These are phyloP conservation scores for Dacryopinax primogenitus DNA, from an alignment of 768 basidiomycete genomes.

Conservation along the genomic window DNA sequence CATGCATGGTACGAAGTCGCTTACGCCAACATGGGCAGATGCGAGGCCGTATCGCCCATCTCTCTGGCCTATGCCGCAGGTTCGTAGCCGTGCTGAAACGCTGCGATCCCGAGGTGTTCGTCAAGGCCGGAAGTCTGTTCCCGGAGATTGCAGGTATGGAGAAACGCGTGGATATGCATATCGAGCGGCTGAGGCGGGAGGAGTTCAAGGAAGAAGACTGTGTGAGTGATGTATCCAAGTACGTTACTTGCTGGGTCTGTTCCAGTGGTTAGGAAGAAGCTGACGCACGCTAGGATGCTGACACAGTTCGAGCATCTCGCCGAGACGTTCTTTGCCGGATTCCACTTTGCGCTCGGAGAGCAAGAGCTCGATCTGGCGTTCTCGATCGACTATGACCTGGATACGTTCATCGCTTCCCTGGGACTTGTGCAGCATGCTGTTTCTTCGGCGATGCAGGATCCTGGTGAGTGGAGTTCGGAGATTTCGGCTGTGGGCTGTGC, in stretches of 20 bases:
- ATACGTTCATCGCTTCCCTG: constrained; percentile 85
- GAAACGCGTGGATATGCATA: constrained; percentile 82
- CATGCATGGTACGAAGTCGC: not conserved
- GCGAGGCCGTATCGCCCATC: constrained; percentile 64
- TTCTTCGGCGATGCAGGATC: constrained; percentile 55
- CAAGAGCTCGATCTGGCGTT: constrained; percentile 71
- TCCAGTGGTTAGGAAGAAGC: too few relatives aligned
- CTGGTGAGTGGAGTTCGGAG: constrained; percentile 37
- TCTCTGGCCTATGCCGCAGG: constrained; percentile 76
- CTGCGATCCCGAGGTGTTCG: constrained; percentile 73
- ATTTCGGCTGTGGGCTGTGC: not conserved
- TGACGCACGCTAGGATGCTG: constrained; percentile 77
- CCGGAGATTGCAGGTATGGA: constrained; percentile 80
- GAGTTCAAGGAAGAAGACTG: constrained; percentile 93
- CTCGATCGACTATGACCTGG: constrained; percentile 80
- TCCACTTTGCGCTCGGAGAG: constrained; percentile 81
- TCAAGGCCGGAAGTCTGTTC: constrained; percentile 69
- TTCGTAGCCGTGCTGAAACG: constrained; percentile 73
- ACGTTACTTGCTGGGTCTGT: too few relatives aligned
- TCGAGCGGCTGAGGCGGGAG: constrained; percentile 68
- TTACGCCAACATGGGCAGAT: constrained; percentile 42
- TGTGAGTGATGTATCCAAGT: constrained; percentile 81
- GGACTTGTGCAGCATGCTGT: constrained; percentile 82
- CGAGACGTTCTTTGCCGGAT: constrained; percentile 70
- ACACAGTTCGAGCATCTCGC: constrained; percentile 88